phyloP scores from a whole-genome alignment of 2,329 filamentous ascomycete genomes.

The Colletotrichum paranaense region DNA sequence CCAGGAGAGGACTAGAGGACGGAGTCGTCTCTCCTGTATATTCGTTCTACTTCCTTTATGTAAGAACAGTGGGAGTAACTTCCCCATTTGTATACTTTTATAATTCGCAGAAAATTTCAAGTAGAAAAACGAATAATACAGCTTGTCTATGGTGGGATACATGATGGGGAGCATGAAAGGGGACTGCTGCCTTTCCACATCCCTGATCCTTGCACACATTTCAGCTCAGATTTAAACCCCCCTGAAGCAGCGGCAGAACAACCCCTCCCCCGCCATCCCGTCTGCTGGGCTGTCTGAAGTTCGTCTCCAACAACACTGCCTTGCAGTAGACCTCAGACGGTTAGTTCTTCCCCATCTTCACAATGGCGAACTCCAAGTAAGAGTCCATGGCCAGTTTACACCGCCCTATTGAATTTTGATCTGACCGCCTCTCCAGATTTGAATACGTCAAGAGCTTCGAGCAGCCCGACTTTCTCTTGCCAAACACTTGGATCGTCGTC shows the following conservation, averaged over 20 bases:
- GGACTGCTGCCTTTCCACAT: not conserved
- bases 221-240: not conserved
- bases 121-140: too few species aligned
- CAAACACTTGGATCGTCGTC: conserved; percentile 95
- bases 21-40: not conserved
- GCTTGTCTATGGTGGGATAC: too few species aligned
- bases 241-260: not conserved
- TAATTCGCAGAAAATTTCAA: too few species aligned
- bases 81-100: too few species aligned
- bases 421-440: conserved; percentile 69
- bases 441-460: conserved; percentile 96
- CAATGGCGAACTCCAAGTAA: conserved; percentile 69
- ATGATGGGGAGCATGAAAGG: not conserved
- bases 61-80: too few species aligned
- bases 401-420: not conserved
- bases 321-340: not conserved
- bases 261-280: conserved; percentile 37
- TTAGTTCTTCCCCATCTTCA: not conserved
- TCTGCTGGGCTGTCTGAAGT: not conserved
- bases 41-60: not conserved
- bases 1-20: not conserved
- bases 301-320: not conserved
- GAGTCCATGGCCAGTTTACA: conserved; percentile 21
- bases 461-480: conserved; percentile 81
- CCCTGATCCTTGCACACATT: not conserved